Conservation (phyloP, 2,329 filamentous ascomycete genomes). For the Dryadomyces quercus-mongolicae region DNA sequence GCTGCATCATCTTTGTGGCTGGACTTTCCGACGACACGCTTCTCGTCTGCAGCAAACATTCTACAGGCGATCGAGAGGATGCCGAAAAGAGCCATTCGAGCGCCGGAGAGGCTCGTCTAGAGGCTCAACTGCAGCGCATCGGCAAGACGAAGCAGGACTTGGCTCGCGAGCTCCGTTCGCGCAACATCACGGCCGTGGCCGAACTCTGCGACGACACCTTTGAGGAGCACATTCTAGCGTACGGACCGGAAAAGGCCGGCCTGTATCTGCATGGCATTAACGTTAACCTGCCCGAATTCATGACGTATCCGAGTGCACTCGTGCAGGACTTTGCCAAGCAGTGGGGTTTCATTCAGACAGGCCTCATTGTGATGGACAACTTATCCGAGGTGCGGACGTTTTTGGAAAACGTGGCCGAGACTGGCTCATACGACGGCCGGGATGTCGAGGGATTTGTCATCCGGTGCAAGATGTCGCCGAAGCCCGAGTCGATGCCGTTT, state of each 20-base stretch:
- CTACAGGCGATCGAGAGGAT: constrained; percentile 70
- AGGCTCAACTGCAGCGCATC: constrained; percentile 63
- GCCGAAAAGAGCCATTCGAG: constrained; percentile 66
- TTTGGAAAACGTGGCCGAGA: constrained; percentile 73
- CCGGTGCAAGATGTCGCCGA: constrained; percentile 60
- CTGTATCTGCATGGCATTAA: constrained; percentile 96
- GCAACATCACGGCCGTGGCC: constrained; percentile 89
- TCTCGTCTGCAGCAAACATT: constrained; percentile 98
- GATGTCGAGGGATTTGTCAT: constrained; percentile 97
- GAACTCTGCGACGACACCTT: constrained; percentile 95
- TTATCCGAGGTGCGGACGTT: constrained; percentile 65
- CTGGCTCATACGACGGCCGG: constrained; percentile 77
- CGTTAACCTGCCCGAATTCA: constrained; percentile 84
- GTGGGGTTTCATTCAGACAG: constrained; percentile 90
- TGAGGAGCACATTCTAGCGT: constrained; percentile 92
- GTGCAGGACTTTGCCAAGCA: constrained; percentile 81
- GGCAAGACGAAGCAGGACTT: constrained; percentile 72
- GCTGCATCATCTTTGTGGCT: constrained; percentile 97
- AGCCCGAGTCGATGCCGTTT: constrained; percentile 41
- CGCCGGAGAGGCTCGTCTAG: constrained; percentile 71
- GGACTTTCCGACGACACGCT: constrained; percentile 81
- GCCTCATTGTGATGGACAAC: constrained; percentile 65
- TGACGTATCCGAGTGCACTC: constrained; percentile 69
- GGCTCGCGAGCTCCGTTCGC: constrained; percentile 58
- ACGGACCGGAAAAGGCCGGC: constrained; percentile 69